Evolutionary conservation across 129 eudicot genomes (phyloP).

Genomic region (Chrysanthemum lavandulifolium): DNA sequence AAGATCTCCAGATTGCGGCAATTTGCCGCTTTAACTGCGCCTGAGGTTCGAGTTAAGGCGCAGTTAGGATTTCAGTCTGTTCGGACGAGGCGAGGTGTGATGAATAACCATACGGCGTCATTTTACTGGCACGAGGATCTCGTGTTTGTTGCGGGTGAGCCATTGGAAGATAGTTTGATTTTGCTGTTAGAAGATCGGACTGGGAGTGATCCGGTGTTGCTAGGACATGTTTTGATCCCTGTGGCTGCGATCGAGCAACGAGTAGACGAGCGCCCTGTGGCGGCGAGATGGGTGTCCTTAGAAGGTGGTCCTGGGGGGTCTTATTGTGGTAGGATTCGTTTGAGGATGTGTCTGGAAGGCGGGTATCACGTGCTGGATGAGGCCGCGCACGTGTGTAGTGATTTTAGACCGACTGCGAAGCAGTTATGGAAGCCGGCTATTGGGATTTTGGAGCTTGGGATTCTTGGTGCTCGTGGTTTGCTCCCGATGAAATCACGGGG

Average conservation of each 20-base stretch:
- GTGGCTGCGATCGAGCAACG: conserved; percentile 88
- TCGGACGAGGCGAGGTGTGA: conserved; percentile 76
- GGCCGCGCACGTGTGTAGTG: conserved; percentile 96
- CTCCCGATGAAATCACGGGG: conserved; percentile 89
- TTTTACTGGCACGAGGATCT: conserved; percentile 89
- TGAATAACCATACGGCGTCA: conserved; percentile 61
- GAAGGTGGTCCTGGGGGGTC: conserved; percentile 83
- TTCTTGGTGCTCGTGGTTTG: conserved; percentile 82
- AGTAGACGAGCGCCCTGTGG: conserved; percentile 77
- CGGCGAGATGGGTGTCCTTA: conserved; percentile 65
- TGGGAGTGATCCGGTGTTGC: conserved; percentile 70
- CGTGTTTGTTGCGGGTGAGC: conserved; percentile 89
- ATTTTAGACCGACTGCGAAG: conserved; percentile 85
- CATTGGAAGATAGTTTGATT: conserved; percentile 81
- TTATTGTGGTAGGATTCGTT: conserved; percentile 71
- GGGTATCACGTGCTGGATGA: conserved; percentile 98
- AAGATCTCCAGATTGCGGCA: conserved; percentile 76
- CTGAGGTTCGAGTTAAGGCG: conserved; percentile 81
- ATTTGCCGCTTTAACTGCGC: conserved; percentile 86
- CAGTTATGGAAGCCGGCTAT: conserved; percentile 93
- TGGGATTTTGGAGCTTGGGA: conserved; percentile 88
- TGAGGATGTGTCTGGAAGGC: conserved; percentile 90
- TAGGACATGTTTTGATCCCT: conserved; percentile 79
- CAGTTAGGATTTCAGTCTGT: conserved; percentile 87
- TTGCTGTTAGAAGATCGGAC: conserved; percentile 83